Percentiles rank a stretch among this genome's conserved stretches.
Evolutionary conservation across 163 green algal species (phyloP).

Genomic region (Trebouxiophyceae sp.): DNA sequence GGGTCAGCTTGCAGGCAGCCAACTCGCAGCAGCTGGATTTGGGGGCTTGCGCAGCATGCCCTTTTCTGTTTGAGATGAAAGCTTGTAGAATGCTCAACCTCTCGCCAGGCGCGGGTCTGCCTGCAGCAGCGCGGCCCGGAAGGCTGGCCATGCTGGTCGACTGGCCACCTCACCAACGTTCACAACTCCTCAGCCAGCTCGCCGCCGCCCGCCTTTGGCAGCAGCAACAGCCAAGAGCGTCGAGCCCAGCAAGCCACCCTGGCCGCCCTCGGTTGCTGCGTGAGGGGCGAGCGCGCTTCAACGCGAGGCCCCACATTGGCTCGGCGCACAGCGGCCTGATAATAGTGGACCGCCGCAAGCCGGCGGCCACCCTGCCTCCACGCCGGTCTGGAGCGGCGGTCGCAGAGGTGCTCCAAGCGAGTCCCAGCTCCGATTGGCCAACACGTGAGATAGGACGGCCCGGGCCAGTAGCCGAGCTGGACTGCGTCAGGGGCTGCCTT

Average conservation of each 20-base stretch:
- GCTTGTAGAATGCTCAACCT: conserved; percentile 88
- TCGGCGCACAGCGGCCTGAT: conserved; percentile 93
- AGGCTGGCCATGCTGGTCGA: conserved; percentile 62
- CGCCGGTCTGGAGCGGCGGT: conserved; percentile 3
- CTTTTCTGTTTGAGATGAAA: too few species aligned
- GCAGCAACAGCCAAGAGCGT: conserved; percentile 57
- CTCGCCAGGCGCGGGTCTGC: conserved; percentile 80
- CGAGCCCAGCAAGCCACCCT: too few species aligned
- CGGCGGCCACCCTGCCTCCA: conserved; percentile 27
- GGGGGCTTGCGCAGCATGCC: too few species aligned
- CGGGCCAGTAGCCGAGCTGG: too few species aligned
- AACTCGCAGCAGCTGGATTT: too few species aligned
- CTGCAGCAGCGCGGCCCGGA: conserved; percentile 68
- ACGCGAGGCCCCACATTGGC: conserved; percentile 83
- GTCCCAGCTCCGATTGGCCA: too few species aligned
- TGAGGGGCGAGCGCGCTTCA: too few species aligned
- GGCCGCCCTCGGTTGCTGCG: too few species aligned
- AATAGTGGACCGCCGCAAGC: conserved; percentile 81
- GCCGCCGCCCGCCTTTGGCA: conserved; percentile 4
- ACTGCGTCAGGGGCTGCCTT: too few species aligned
- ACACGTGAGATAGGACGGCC: too few species aligned
- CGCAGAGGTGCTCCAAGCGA: too few species aligned
- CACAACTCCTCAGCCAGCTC: conserved; percentile 55
- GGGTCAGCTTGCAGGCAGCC: too few species aligned
- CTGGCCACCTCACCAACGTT: conserved; percentile 27